These are phyloP conservation scores for Neurospora sp. DNA, from an alignment of 495 filamentous ascomycete species.

Conservation along the genomic window DNA sequence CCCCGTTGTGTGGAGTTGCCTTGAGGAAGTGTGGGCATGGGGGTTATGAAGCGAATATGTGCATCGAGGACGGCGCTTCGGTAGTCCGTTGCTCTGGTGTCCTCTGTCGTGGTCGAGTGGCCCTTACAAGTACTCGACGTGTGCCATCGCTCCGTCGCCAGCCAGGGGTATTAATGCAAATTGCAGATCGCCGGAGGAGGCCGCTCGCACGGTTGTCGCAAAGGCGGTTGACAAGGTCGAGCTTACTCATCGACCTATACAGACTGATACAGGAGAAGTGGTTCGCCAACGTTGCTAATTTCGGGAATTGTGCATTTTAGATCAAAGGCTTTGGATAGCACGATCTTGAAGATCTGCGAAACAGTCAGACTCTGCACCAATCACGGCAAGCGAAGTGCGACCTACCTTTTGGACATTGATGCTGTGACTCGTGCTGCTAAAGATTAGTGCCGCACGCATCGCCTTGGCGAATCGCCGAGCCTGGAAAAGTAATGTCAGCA, in stretches of 20 bases:
- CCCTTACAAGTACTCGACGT: background rate
- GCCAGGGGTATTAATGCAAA: background rate
- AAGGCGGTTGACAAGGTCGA: background rate
- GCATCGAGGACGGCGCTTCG: background rate
- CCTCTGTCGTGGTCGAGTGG: background rate
- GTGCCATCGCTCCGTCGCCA: background rate
- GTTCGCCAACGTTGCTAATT: conserved; percentile 95
- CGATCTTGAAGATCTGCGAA: conserved; percentile 94
- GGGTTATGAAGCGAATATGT: background rate
- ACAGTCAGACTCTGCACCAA: background rate
- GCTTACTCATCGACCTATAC: background rate
- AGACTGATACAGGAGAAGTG: conserved; percentile 85
- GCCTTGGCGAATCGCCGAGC: conserved; percentile 94
- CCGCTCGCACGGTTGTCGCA: background rate
- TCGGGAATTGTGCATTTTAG: conserved; percentile 98
- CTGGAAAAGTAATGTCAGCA: conserved; percentile 33
- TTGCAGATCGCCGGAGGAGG: background rate
- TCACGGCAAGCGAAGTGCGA: background rate
- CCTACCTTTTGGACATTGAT: conserved; percentile 98
- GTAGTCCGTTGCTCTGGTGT: background rate
- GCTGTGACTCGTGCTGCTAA: conserved; percentile 96
- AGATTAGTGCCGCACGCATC: conserved; percentile 94
- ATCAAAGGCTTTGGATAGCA: conserved; percentile 96
- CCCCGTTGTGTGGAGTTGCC: background rate
- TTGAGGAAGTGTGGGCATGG: background rate